phyloP scores from a whole-genome alignment of 345 rosid species.

The Odontarrhena argentea region DNA sequence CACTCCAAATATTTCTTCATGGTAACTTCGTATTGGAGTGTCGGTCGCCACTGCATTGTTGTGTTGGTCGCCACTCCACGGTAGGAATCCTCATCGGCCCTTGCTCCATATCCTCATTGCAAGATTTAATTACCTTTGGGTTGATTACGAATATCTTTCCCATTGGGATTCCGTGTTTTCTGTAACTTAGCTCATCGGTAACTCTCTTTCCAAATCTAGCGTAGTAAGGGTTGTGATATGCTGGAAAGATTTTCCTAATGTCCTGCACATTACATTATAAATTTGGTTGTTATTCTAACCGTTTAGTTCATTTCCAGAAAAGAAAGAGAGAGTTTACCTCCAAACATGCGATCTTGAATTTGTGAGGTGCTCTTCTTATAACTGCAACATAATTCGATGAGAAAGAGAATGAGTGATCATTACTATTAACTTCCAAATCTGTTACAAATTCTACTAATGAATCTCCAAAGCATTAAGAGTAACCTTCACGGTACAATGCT shows the following conservation, averaged over 20 bases:
- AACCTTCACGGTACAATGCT: constrained; percentile 88
- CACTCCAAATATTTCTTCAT: too few relatives aligned
- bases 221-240: constrained; percentile 85
- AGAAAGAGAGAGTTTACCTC: constrained; percentile 52
- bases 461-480: constrained; percentile 29
- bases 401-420: neutral
- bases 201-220: constrained; percentile 94
- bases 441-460: constrained; percentile 4
- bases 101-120: too few relatives aligned
- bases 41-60: too few relatives aligned
- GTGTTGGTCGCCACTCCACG: too few relatives aligned
- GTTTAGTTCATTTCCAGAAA: neutral
- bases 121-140: constrained; percentile 65
- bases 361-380: constrained; percentile 92
- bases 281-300: neutral
- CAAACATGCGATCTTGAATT: constrained; percentile 91
- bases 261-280: constrained; percentile 51
- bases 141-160: constrained; percentile 90
- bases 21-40: too few relatives aligned
- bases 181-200: constrained; percentile 88
- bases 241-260: constrained; percentile 80
- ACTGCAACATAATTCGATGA: constrained; percentile 51
- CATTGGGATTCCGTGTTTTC: constrained; percentile 86
- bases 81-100: too few relatives aligned
- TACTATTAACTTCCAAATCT: neutral